These are phyloP conservation scores for Zopfochytrium polystomum DNA, from an alignment of 371 early-diverging fungal genomes.

Conservation along the genomic window DNA sequence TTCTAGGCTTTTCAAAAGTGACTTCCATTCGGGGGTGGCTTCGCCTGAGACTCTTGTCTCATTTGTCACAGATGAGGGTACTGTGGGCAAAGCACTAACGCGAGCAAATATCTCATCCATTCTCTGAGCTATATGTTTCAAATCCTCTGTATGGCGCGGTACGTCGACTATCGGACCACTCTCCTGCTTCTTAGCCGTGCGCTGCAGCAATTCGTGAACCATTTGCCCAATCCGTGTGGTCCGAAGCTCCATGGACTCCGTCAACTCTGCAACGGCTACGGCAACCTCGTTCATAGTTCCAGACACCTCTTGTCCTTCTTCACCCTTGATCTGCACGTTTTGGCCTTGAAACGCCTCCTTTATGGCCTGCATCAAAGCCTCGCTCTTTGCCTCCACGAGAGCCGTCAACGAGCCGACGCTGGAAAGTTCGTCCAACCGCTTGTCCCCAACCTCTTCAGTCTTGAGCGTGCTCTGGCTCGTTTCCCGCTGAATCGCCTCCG, in stretches of 20 bases:
- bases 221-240: slow-evolving; percentile 43
- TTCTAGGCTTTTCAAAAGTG: no score
- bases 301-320: not conserved
- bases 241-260: slow-evolving; percentile 45
- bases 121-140: no score
- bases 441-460: not conserved
- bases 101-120: no score
- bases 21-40: no score
- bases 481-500: no score
- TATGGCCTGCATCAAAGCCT: not conserved
- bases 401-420: not conserved
- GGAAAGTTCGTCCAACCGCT: not conserved
- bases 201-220: slow-evolving; percentile 41
- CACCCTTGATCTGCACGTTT: not conserved
- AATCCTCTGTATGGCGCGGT: no score
- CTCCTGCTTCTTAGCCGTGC: no score
- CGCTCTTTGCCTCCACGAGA: not conserved
- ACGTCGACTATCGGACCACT: no score
- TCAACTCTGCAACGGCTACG: slow-evolving; percentile 29
- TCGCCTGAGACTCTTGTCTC: no score
- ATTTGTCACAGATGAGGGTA: no score
- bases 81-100: no score
- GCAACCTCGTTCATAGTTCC: slow-evolving; percentile 19
- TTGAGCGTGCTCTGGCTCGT: slow-evolving; percentile 18
- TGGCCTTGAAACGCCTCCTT: not conserved